Percentiles rank a stretch among this genome's conserved stretches.
Conservation (phyloP, 805 yeast genomes). For the Zygotorulaspora florentina region DNA sequence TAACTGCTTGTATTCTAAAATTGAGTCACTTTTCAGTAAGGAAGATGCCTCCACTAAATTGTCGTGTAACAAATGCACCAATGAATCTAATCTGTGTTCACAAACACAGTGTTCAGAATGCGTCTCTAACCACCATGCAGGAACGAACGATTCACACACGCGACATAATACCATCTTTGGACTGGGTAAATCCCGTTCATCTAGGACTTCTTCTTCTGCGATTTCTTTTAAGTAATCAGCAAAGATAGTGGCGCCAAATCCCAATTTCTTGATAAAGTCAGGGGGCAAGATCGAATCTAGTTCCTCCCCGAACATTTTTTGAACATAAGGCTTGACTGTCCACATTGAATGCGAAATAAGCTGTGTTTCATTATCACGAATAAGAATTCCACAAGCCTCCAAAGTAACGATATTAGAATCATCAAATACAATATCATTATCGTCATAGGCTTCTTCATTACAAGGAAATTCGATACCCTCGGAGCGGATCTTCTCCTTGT, state of each 20-base stretch:
- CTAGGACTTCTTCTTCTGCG: constrained; percentile 58
- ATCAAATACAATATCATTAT: constrained; percentile 11
- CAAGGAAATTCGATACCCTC: not conserved
- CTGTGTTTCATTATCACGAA: constrained; percentile 54
- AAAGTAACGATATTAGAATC: constrained; percentile 62
- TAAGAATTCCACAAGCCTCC: constrained; percentile 91
- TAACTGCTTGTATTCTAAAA: constrained; percentile 53
- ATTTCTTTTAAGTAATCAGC: constrained; percentile 65
- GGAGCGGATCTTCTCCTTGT: constrained; percentile 3
- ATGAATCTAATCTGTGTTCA: constrained; percentile 79
- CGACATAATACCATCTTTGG: constrained; percentile 83
- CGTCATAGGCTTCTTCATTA: constrained; percentile 13
- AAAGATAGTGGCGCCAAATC: constrained; percentile 85
- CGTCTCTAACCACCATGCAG: constrained; percentile 93
- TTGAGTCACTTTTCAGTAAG: constrained; percentile 38
- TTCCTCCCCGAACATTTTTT: constrained; percentile 45
- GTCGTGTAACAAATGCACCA: constrained; percentile 72
- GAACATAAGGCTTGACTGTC: constrained; percentile 65
- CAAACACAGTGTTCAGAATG: constrained; percentile 85
- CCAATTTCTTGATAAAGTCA: constrained; percentile 66
- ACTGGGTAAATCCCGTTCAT: constrained; percentile 63
- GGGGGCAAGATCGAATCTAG: constrained; percentile 49
- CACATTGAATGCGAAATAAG: constrained; percentile 84
- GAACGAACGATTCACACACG: constrained; percentile 86
- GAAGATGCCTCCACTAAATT: constrained; percentile 64